Evolutionary conservation across 345 rosid species (phyloP).

Genomic region (Psidium guajava): DNA sequence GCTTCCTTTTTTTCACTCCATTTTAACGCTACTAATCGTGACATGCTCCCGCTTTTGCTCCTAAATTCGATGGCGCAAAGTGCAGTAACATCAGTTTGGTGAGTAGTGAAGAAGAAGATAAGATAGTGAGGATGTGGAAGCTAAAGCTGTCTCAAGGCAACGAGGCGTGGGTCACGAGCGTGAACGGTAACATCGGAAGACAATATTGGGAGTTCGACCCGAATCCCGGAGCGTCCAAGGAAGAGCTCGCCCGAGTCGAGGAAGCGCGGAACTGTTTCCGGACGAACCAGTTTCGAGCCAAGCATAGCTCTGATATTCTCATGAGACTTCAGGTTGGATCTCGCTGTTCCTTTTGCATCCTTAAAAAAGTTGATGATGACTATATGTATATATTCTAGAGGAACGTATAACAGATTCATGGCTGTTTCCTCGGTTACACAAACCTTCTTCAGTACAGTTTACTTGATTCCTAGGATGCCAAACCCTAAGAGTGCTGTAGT

Average conservation of each 20-base stretch:
- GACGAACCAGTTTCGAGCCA: slow-evolving; percentile 17
- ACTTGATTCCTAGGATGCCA: background rate
- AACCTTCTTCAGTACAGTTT: background rate
- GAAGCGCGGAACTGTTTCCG: slow-evolving; percentile 14
- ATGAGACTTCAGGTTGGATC: slow-evolving; percentile 38
- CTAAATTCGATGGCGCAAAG: background rate
- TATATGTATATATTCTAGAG: too few relatives aligned
- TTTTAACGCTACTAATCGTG: background rate
- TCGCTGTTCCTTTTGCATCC: background rate
- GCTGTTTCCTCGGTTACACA: background rate
- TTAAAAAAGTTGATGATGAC: background rate
- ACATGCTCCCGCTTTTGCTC: background rate
- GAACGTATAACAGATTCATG: background rate
- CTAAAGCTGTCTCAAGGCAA: slow-evolving; percentile 34
- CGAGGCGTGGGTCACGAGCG: slow-evolving; percentile 14
- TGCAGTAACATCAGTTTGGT: background rate
- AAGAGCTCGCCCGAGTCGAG: slow-evolving; percentile 21
- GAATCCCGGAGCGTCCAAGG: slow-evolving; percentile 12
- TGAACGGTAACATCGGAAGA: slow-evolving; percentile 33
- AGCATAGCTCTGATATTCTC: slow-evolving; percentile 43
- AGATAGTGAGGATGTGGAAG: slow-evolving; percentile 32
- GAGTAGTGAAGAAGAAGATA: background rate
- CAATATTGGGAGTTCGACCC: slow-evolving; percentile 49
- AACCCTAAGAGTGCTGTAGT: background rate
- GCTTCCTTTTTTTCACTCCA: background rate